Evolutionary conservation across 345 rosid species (phyloP).

Genomic region (Balakata baccata): DNA sequence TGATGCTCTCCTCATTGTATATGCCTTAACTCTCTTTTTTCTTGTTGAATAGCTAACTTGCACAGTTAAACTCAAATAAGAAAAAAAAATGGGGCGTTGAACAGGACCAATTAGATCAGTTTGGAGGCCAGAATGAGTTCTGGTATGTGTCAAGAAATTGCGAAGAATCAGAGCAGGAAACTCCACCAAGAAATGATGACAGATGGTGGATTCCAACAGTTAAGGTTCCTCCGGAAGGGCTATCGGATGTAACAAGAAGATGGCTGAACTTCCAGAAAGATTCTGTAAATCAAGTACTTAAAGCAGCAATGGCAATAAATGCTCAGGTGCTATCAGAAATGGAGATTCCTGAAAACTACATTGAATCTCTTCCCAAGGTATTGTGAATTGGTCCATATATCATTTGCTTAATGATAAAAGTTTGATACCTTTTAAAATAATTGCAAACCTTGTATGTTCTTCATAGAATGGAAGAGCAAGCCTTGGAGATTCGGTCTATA

Average conservation of each 20-base stretch:
- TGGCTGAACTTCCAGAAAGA: conserved; percentile 80
- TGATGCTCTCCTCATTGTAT: conserved; percentile 79
- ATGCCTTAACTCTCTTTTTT: conserved; percentile 13
- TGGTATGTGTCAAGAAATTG: conserved; percentile 67
- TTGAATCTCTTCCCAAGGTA: conserved; percentile 92
- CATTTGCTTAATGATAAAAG: background rate
- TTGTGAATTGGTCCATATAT: background rate
- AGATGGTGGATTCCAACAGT: conserved; percentile 95
- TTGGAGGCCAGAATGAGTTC: conserved; percentile 71
- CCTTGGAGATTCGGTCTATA: conserved; percentile 83
- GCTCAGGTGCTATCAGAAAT: conserved; percentile 94
- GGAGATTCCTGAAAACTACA: conserved; percentile 80
- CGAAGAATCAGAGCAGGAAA: conserved; percentile 55
- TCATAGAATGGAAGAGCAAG: conserved; percentile 85
- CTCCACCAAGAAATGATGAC: conserved; percentile 50
- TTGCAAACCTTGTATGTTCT: background rate
- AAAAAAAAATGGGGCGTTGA: background rate
- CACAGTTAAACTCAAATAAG: no score
- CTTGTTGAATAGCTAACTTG: no score
- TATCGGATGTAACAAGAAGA: conserved; percentile 58
- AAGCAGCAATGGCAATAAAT: conserved; percentile 95
- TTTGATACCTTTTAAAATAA: background rate
- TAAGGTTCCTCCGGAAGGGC: conserved; percentile 68
- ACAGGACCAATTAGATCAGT: conserved; percentile 68
- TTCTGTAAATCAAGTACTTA: conserved; percentile 90